phyloP scores from a whole-genome alignment of 176 grass and related monocot genomes.

The Aegilops umbellulata region DNA sequence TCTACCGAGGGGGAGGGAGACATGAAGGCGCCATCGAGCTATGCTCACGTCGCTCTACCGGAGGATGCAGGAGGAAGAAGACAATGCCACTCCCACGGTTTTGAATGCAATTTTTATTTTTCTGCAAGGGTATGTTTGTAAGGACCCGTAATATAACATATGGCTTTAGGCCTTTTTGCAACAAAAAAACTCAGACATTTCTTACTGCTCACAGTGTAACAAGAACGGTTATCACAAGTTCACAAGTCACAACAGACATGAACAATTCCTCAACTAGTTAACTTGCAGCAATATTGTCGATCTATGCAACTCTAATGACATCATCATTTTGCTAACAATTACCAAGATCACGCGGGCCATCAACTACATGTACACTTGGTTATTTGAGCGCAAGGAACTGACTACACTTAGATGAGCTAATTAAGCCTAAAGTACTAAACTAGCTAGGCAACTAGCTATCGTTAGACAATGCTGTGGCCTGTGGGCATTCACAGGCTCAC shows the following conservation, averaged over 20 bases:
- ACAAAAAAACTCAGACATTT: too few species aligned
- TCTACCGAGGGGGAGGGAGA: too few species aligned
- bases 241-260: not conserved
- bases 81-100: too few species aligned
- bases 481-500: not conserved
- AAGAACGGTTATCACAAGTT: not conserved
- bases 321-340: constrained; percentile 8
- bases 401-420: not conserved
- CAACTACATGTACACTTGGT: constrained; percentile 37
- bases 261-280: not conserved
- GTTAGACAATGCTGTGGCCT: not conserved
- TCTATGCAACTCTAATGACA: not conserved
- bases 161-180: too few species aligned
- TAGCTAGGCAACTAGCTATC: not conserved
- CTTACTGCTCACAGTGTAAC: too few species aligned
- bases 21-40: too few species aligned
- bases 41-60: too few species aligned
- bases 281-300: not conserved
- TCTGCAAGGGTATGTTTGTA: too few species aligned
- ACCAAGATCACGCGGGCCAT: not conserved
- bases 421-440: not conserved
- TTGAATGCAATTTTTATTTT: too few species aligned
- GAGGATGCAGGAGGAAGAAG: too few species aligned
- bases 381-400: constrained; percentile 15
- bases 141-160: too few species aligned